These are phyloP conservation scores for Penicillium taxi DNA, from an alignment of 495 filamentous ascomycete species.

Conservation along the genomic window DNA sequence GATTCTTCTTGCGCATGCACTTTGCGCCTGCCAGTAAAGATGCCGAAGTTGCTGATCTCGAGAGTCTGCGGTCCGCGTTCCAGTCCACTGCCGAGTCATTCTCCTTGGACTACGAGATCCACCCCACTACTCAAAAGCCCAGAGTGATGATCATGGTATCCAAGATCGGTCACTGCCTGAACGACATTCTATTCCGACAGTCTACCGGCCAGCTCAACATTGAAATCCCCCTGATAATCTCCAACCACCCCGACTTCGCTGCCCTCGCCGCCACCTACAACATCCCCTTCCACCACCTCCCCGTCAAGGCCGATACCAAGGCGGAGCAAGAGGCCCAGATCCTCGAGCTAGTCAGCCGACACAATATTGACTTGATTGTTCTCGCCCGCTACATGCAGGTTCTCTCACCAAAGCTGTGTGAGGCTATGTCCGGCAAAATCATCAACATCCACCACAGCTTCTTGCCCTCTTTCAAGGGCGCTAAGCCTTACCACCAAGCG, in stretches of 20 bases:
- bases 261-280: constrained; percentile 59
- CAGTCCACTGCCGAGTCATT: constrained; percentile 47
- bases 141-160: constrained; percentile 73
- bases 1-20: constrained; percentile 74
- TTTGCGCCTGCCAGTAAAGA: constrained; percentile 44
- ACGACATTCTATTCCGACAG: constrained; percentile 69
- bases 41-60: constrained; percentile 32
- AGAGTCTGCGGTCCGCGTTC: constrained; percentile 39
- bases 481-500: constrained; percentile 75
- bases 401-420: constrained; percentile 60
- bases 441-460: constrained; percentile 82
- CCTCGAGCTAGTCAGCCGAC: constrained; percentile 52
- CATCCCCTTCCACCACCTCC: constrained; percentile 65
- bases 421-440: constrained; percentile 63
- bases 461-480: constrained; percentile 71
- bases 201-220: constrained; percentile 52
- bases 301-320: constrained; percentile 63
- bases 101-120: constrained; percentile 55
- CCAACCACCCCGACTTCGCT: constrained; percentile 66
- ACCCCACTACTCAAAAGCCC: constrained; percentile 52
- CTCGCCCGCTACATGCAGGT: constrained; percentile 80
- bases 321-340: constrained; percentile 56
- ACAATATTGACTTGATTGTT: constrained; percentile 64
- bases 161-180: constrained; percentile 73
- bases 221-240: constrained; percentile 59